phyloP scores from a whole-genome alignment of 2,329 filamentous ascomycete species.

The Juglanconis oblonga region DNA sequence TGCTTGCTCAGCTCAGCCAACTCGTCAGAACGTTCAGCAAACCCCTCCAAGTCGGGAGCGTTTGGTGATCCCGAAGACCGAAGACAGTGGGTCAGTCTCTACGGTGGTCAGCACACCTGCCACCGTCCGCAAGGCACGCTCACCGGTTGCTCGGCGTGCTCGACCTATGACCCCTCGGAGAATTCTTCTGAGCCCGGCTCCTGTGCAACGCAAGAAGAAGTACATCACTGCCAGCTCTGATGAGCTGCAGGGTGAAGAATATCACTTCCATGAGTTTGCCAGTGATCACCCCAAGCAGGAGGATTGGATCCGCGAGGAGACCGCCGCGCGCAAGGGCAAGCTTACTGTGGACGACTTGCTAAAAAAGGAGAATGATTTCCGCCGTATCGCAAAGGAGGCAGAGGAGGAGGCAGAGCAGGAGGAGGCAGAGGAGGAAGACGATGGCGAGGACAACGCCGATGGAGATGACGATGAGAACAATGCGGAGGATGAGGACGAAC shows the following conservation, averaged over 20 bases:
- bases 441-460: constrained; percentile 36
- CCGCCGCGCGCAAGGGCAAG: constrained; percentile 60
- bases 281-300: constrained; percentile 79
- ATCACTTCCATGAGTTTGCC: constrained; percentile 86
- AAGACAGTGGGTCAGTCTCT: constrained; percentile 14
- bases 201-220: constrained; percentile 36
- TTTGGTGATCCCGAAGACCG: constrained; percentile 1
- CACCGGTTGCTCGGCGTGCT: constrained; percentile 22
- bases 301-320: constrained; percentile 80
- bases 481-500: constrained; percentile 46
- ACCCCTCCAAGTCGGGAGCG: constrained; percentile 6
- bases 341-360: constrained; percentile 89
- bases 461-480: constrained; percentile 44
- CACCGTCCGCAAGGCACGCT: constrained; percentile 27
- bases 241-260: constrained; percentile 53
- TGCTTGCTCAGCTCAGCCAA: constrained; percentile 61
- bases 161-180: constrained; percentile 33
- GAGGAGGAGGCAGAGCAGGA: constrained; percentile 83
- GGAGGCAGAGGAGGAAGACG: constrained; percentile 58
- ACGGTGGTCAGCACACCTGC: constrained; percentile 18
- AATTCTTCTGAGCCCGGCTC: constrained; percentile 34
- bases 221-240: constrained; percentile 49
- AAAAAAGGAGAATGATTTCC: constrained; percentile 83
- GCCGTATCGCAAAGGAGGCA: constrained; percentile 80
- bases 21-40: constrained; percentile 25